Base-by-base conservation (phyloP, 257 asterid genomes). In the Plectranthus barbatus region DNA sequence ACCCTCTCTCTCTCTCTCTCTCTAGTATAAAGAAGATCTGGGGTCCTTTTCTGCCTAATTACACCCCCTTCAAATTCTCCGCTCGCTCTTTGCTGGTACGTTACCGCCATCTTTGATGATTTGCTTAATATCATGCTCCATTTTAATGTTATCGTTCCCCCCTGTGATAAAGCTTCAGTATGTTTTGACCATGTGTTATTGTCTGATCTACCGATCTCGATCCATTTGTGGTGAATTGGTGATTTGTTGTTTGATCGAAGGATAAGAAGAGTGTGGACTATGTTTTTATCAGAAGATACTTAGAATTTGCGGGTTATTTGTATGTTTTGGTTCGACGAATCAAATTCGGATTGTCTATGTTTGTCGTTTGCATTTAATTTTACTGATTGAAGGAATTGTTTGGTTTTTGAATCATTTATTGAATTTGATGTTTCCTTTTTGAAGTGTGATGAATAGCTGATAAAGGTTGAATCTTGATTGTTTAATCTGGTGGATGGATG, bases 191-290 rank as follows among this genome's bases (percentile, higher is more conserved):
- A 23, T 26, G 56, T 12, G 24, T 44, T 9, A 11, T 41, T 75
- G 19, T 60, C 61, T 67, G 75, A 79, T 72, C 83, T 60, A 46
- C 60, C 47, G 77, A 78, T 81, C 81, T 68, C 67, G 76, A 68
- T 71, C 72, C 59, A 9, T 41, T n/a, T 36, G 31, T 20, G 31
- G 41, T 41, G 13, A 54, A 20, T 31, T 66, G 46, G 31, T 8
- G 0, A 18, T 60, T 57, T 17, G 5, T n/a, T 21, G 13, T 26
- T 53, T 18, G 68, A 58, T 64, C 70, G 51, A 48, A 9, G 19
- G 64, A 14, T 23, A 52, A 37, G n/a, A n/a, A 49, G 31, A 54
- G 44, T 45, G 41, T 62, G 39, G 41, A n/a, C 9, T 34, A 55
- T 37, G 41, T 21, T 8, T 36, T 1, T 2, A 37, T 1, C 2